Evolutionary conservation across 2,329 filamentous ascomycete species (phyloP), one percentile per base, ranked within the genome.

Genomic region (Pleurostoma richardsiae): DNA sequence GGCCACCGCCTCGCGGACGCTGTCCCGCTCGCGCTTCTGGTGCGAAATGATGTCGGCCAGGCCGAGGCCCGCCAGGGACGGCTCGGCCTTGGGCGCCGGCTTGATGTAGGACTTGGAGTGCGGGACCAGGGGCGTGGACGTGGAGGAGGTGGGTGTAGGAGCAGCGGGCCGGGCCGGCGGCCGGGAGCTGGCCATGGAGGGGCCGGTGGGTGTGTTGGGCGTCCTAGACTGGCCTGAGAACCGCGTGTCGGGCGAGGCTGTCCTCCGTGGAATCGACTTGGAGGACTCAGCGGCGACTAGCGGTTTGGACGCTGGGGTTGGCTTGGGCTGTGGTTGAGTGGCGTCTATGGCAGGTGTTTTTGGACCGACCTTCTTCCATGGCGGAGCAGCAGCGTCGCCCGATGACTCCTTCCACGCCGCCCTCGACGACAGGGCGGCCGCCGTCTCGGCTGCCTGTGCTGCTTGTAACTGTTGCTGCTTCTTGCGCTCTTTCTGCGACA

Each of bases 401-500:
- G 58, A 42, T 3, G 60, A 59, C 29, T 68, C 68, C 45, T 74
- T 71, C 71, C 77, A 77, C 2, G 76, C 69, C 26, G 66, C 65
- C 47, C 66, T 67, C 4, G 63, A 59, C 27, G 65, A 57, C 8
- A 56, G 52, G 28, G 53, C 50, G 41, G 63, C 53, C 5, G 63
- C 51, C 43, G 69, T 64, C 54, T 68, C 66, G 6, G 70, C 64
- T 30, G 64, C 67, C 49, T 75, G 68, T 33, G 70, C 68, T 28
- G 75, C 69, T 57, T 88, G 81, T 51, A 82, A 76, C 57, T 90
- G 85, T 56, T 90, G 81, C 53, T 90, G 81, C 60, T 81, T 88
- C 69, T 96, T 97, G 27, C 90, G 83, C 63, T 96, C 91, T 60
- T 94, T 95, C 57, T 97, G 94, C 1, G 91, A 96, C 54, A 95